Conservation (phyloP, 2,329 filamentous ascomycete genomes). For the Fusarium falciforme region DNA sequence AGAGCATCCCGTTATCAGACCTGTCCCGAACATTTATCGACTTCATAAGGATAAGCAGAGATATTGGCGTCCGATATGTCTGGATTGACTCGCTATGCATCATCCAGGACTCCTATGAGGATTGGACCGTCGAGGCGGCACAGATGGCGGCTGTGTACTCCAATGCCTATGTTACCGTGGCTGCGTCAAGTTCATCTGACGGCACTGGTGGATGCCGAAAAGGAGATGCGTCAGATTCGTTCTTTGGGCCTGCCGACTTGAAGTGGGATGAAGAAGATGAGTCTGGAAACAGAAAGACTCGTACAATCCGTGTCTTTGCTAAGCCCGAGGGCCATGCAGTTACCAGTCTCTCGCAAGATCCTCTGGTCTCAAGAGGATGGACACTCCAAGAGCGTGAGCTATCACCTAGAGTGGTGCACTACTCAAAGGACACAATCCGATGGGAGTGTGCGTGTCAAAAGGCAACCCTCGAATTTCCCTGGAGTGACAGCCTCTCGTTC, state of each 20-base stretch:
- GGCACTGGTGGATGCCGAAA: not conserved
- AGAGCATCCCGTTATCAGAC: not conserved
- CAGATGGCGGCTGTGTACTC: conserved; percentile 18
- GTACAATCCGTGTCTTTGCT: not conserved
- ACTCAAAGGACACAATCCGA: not conserved
- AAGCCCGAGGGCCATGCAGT: not conserved
- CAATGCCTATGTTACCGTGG: conserved; percentile 13
- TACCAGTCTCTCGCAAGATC: not conserved
- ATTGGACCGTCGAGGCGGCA: conserved; percentile 12
- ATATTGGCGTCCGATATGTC: not conserved
- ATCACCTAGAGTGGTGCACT: not conserved
- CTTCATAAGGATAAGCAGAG: not conserved
- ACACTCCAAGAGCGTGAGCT: not conserved
- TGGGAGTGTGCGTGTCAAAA: not conserved
- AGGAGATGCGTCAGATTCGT: not conserved
- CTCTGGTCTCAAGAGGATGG: not conserved
- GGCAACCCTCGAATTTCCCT: not conserved
- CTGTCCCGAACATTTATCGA: conserved; percentile 8
- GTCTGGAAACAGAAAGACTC: not conserved
- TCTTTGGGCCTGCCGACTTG: not conserved
- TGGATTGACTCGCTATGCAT: conserved; percentile 23
- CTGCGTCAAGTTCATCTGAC: conserved; percentile 1
- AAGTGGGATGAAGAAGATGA: not conserved
- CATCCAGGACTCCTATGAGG: conserved; percentile 9
- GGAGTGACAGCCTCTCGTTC: not conserved